These are phyloP conservation scores for Elaphomyces granulatus DNA, from an alignment of 495 filamentous ascomycete species.

Conservation along the genomic window DNA sequence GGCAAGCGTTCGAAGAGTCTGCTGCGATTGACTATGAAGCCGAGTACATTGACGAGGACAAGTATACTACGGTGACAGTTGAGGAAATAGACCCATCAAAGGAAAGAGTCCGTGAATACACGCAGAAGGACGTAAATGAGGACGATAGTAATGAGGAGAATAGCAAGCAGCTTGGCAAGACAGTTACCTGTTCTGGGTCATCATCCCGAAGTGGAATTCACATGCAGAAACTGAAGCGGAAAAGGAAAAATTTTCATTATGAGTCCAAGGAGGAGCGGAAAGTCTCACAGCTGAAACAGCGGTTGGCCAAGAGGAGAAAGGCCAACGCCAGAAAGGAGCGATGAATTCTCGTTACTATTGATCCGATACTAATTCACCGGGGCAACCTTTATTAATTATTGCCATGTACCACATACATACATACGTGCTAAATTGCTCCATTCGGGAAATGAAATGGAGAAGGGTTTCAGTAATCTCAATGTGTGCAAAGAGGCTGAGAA, in stretches of 20 bases:
- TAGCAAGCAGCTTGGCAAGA: constrained; percentile 6
- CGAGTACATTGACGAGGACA: constrained; percentile 93
- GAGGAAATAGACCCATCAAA: constrained; percentile 75
- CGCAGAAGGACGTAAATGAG: constrained; percentile 19
- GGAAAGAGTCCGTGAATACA: constrained; percentile 46
- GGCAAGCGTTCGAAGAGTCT: constrained; percentile 46
- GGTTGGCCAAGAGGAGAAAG: constrained; percentile 39
- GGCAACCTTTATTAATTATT: too few species aligned
- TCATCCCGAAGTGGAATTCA: too few species aligned
- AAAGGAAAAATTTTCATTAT: constrained; percentile 86
- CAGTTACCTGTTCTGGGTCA: constrained; percentile 4
- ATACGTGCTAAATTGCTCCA: too few species aligned
- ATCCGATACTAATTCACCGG: too few species aligned
- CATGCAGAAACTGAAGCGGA: constrained; percentile 49
- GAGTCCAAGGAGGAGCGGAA: constrained; percentile 73
- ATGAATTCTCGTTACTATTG: too few species aligned
- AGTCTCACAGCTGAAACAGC: constrained; percentile 49
- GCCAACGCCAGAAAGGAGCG: constrained; percentile 29
- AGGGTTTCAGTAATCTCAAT: too few species aligned
- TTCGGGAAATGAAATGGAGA: too few species aligned
- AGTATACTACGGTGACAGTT: constrained; percentile 84
- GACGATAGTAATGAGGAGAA: constrained; percentile 17
- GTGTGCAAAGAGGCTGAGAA: too few species aligned
- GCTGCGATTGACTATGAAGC: constrained; percentile 64
- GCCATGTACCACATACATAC: too few species aligned